Percentiles rank a stretch among this genome's conserved stretches.
phyloP scores from a whole-genome alignment of 2,329 filamentous ascomycete genomes.

The Cercospora brassicicola region DNA sequence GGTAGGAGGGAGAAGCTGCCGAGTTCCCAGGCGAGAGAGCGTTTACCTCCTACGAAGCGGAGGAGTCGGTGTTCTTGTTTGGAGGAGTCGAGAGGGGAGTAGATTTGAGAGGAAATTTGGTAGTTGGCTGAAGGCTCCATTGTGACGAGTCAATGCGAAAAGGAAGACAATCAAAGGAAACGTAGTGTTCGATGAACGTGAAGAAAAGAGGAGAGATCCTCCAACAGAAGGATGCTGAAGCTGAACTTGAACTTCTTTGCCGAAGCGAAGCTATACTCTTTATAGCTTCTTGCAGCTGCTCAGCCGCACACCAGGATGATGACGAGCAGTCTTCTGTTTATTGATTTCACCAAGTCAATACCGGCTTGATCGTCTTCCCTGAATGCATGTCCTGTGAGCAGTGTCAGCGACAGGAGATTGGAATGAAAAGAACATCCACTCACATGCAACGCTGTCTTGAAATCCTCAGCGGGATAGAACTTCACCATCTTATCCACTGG shows the following conservation, averaged over 20 bases:
- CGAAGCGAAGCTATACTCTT: conserved; percentile 4
- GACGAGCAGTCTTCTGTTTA: background rate
- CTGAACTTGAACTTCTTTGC: background rate
- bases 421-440: too few relatives aligned
- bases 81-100: background rate
- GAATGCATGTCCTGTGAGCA: conserved; percentile 39
- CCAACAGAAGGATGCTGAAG: background rate
- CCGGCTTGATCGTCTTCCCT: conserved; percentile 43
- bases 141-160: too few relatives aligned
- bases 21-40: conserved; percentile 14
- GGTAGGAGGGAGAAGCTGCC: conserved; percentile 1
- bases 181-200: background rate
- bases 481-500: conserved; percentile 47
- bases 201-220: background rate
- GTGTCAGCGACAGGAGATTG: background rate
- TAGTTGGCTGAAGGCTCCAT: conserved; percentile 12
- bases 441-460: conserved; percentile 37
- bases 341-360: conserved; percentile 30
- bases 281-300: conserved; percentile 2
- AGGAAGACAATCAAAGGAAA: background rate
- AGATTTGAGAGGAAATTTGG: background rate
- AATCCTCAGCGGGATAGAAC: conserved; percentile 44
- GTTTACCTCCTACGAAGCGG: conserved; percentile 5
- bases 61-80: conserved; percentile 6
- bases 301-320: background rate